Evolutionary conservation across 2,329 filamentous ascomycete genomes (phyloP), one percentile per base, ranked within the genome.

Genomic region (Coniosporium tulheliwenetii): DNA sequence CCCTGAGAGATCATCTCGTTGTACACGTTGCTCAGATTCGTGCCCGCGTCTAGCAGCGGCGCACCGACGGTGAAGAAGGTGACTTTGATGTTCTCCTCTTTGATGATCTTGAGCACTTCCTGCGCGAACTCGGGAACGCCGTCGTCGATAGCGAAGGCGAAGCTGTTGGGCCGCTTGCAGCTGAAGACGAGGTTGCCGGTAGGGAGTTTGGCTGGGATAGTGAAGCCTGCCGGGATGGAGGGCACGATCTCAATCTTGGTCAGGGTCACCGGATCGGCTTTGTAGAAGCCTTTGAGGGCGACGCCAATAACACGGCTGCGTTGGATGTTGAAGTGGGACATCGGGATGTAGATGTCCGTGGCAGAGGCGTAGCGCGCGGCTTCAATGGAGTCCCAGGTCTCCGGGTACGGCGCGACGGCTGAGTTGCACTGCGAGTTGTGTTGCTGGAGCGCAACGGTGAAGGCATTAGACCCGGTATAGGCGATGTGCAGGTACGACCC

Each of bases 91-190:
- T 63, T 56, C 39, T 76, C 77, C 14, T 72, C 69, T 14, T 72
- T 67, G 49, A 83, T 63, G 40, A 78, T 74, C 34, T 69, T 59
- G 60, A 79, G 71, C 14, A 81, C 73, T 45, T 71, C 58, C 56
- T 75, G 67, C 1, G 76, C 76, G 42, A 71, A 66, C 30, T 60
- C 51, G 37, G 78, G 78, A 39, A 71, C 64, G 15, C 78, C 79
- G 54, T 83, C 79, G 52, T 82, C 79, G 46, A 83, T 81, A 39
- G 77, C 78, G 54, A 83, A 81, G 1, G 79, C 79, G 53, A 83
- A 81, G 0, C 72, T 77, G 59, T 81, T 79, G 37, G 77, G 77
- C 13, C 77, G 68, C 47, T 71, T 77, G 64, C 79, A 82, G 5
- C 70, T 64, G 50, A 81, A 74, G 37, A 77, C 62, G 30, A 82